phyloP scores from a whole-genome alignment of 208 protist species.

The Angomonas deanei region DNA sequence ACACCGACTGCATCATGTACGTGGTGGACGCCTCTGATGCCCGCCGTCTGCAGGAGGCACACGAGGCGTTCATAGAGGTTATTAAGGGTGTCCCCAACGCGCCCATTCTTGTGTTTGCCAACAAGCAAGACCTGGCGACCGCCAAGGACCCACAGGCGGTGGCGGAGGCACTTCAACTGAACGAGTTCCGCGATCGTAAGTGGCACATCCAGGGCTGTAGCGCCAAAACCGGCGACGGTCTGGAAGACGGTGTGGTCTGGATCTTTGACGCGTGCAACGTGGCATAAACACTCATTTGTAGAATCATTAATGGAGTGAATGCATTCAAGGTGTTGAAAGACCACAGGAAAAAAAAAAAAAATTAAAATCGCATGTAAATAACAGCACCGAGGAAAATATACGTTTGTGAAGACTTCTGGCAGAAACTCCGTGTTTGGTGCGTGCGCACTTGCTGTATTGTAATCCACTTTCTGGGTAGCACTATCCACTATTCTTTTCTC shows the following conservation, averaged over 20 bases:
- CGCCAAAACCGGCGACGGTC: slow-evolving; percentile 90
- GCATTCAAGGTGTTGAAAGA: not conserved
- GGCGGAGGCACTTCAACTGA: slow-evolving; percentile 72
- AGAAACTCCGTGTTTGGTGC: too few species aligned
- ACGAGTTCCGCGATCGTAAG: slow-evolving; percentile 87
- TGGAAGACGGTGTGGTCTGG: slow-evolving; percentile 93
- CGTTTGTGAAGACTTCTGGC: too few species aligned
- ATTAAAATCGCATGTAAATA: slow-evolving; percentile 1
- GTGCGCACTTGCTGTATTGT: too few species aligned
- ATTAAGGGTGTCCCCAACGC: slow-evolving; percentile 94
- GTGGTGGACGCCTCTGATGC: slow-evolving; percentile 95
- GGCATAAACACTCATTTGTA: too few species aligned
- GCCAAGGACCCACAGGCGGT: slow-evolving; percentile 76
- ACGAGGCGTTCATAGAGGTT: slow-evolving; percentile 90
- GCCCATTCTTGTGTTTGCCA: slow-evolving; percentile 98
- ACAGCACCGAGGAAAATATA: not conserved
- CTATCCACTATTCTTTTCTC: slow-evolving; percentile 9
- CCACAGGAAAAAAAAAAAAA: slow-evolving; percentile 2
- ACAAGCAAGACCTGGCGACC: slow-evolving; percentile 99
- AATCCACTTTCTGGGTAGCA: slow-evolving; percentile 6
- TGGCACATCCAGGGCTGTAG: slow-evolving; percentile 97
- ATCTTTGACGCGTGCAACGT: slow-evolving; percentile 68
- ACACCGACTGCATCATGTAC: slow-evolving; percentile 96
- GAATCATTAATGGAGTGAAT: too few species aligned
- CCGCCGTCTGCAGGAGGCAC: slow-evolving; percentile 88